Base-by-base conservation (phyloP, 2,329 filamentous ascomycete genomes). In the Colletotrichum shisoi region DNA sequence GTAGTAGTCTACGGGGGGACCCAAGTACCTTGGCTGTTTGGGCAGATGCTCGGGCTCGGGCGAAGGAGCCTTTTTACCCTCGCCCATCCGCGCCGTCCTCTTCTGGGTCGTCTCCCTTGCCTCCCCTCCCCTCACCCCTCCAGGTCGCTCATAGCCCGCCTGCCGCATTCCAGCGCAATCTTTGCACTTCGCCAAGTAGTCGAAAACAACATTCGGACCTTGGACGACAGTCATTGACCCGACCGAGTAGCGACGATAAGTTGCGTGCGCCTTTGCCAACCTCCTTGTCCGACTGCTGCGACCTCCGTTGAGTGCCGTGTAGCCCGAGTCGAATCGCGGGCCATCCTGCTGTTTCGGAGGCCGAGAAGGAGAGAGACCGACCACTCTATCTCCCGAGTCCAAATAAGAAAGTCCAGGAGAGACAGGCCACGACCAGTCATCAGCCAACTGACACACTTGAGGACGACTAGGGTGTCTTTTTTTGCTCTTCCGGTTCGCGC, bases 21-120 rank as follows among this genome's bases (percentile, higher is more conserved):
- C 65, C 56, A 64, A 48, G 65, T 39, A 60, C 65, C 65, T 45
- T 49, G 27, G 27, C 27, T 31, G 27, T 31, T 31, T 31, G 60
- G 52, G 44, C 61, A 64, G 40, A 51, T 51, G 60, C 37, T 57
- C 53, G 51, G 59, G 49, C 31, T 60, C 68, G 51, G 59, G 67
- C 67, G 58, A 63, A 63, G 31, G 63, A 59, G 57, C 64, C 67
- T 68, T 69, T 67, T 67, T 68, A 69, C 67, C 64, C 64, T 66
- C 66, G 63, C 57, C 62, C 57, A 39, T 67, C 63, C 66, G 31
- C 57, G 52, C 57, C 62, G 46, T 52, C 44, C 48, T 54, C 37
- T 44, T 48, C 53, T 48, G 63, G 24, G 40, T 40, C 49, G 40
- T 40, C 53, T 67, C 51, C 46, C 42, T 62, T 48, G 52, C 57